Evolutionary conservation across 768 basidiomycete species (phyloP).

Genomic region (Melanogaster broomeanus): DNA sequence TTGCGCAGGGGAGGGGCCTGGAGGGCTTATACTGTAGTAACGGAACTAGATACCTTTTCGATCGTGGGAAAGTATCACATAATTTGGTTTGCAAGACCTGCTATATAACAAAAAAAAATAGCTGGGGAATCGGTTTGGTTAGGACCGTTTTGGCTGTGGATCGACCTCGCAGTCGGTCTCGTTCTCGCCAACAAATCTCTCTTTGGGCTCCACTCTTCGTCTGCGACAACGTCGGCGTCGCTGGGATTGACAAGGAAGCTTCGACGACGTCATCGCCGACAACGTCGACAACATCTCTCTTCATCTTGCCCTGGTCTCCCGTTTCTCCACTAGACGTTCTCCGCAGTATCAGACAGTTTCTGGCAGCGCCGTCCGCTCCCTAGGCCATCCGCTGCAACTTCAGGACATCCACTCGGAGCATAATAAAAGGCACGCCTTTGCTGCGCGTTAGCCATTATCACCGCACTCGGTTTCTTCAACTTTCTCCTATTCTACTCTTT

Average conservation of each 20-base stretch:
- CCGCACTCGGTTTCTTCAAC: slow-evolving; percentile 25
- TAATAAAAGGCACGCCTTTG: slow-evolving; percentile 90
- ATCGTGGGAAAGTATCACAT: slow-evolving; percentile 30
- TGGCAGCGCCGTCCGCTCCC: slow-evolving; percentile 12
- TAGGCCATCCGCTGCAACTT: slow-evolving; percentile 18
- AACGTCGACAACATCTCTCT: slow-evolving; percentile 16
- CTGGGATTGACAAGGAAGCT: slow-evolving; percentile 37
- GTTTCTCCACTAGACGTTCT: slow-evolving; percentile 5
- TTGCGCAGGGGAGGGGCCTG: too few species aligned
- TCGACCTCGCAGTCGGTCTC: slow-evolving; percentile 50
- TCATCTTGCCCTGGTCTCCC: not conserved
- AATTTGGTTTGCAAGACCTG: slow-evolving; percentile 8
- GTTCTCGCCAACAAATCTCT: slow-evolving; percentile 36
- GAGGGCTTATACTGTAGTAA: too few species aligned
- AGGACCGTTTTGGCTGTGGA: slow-evolving; percentile 42
- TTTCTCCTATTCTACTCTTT: slow-evolving; percentile 33
- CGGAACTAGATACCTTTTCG: slow-evolving; percentile 4
- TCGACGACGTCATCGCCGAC: slow-evolving; percentile 31
- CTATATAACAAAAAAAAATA: slow-evolving; percentile 30
- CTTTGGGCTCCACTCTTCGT: slow-evolving; percentile 33
- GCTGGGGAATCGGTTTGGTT: slow-evolving; percentile 1
- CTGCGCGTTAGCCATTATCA: slow-evolving; percentile 78
- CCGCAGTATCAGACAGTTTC: slow-evolving; percentile 22
- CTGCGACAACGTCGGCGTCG: slow-evolving; percentile 46
- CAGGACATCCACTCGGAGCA: slow-evolving; percentile 35